Evolutionary conservation across 2,329 filamentous ascomycete species (phyloP).

Genomic region (Coniochaeta pulveracea): DNA sequence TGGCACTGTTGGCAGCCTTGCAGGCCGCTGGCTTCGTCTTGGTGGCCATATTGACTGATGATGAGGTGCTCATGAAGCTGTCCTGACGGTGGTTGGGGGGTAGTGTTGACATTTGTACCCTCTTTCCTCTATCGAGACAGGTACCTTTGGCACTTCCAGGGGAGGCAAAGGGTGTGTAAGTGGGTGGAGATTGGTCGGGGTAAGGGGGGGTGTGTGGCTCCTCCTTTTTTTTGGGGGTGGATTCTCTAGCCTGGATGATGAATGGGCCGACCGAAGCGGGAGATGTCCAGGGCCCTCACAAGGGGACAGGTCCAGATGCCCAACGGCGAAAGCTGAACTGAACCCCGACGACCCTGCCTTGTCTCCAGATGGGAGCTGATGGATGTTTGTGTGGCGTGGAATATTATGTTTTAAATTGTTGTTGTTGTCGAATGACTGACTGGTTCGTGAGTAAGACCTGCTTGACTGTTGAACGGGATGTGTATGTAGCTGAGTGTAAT

Average conservation of each 20-base stretch:
- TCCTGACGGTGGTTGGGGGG: constrained; percentile 47
- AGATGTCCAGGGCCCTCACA: constrained; percentile 18
- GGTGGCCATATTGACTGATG: constrained; percentile 47
- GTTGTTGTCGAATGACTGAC: constrained; percentile 32
- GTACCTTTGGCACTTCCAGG: too few relatives aligned
- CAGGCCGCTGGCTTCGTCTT: constrained; percentile 48
- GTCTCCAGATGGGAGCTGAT: too few relatives aligned
- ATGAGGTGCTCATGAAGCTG: constrained; percentile 32
- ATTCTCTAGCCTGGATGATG: constrained; percentile 10
- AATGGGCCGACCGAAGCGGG: constrained; percentile 30
- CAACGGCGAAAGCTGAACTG: constrained; percentile 13
- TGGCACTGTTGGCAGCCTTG: constrained; percentile 36
- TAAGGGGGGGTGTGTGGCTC: constrained; percentile 13
- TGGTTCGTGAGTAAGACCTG: constrained; percentile 46
- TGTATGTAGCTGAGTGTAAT: constrained; percentile 21
- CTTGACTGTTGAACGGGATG: constrained; percentile 42
- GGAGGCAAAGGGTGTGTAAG: constrained; percentile 18
- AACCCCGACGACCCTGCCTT: background rate
- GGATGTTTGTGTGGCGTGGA: constrained; percentile 10
- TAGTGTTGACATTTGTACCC: constrained; percentile 55
- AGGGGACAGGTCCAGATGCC: constrained; percentile 21
- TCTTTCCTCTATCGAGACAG: constrained; percentile 19
- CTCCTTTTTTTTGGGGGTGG: constrained; percentile 9
- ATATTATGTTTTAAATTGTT: constrained; percentile 29
- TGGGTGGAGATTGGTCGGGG: constrained; percentile 12